Evolutionary conservation across 1,284 basidiomycete species (phyloP).

Genomic region (Ustilago cynodontis): DNA sequence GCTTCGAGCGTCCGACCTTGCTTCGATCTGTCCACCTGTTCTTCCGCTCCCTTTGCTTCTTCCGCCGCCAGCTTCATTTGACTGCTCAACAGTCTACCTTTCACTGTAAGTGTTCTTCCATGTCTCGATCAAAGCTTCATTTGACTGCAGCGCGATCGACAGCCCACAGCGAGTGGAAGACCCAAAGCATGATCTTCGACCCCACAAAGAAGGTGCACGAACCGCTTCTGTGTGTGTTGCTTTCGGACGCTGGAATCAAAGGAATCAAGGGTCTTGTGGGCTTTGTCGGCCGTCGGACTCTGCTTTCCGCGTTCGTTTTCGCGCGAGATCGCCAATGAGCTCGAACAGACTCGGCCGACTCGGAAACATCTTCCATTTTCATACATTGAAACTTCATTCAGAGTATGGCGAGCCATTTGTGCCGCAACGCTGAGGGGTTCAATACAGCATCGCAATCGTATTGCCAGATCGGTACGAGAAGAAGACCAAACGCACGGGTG

Average conservation of each 20-base stretch:
- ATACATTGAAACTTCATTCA: too few species aligned
- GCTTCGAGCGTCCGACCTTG: neutral
- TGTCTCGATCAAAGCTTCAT: neutral
- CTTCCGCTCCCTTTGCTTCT: neutral
- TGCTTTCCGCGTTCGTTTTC: neutral
- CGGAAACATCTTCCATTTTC: neutral
- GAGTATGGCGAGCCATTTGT: neutral
- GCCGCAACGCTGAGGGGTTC: neutral
- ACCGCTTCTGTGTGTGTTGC: neutral
- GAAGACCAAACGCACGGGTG: too few species aligned
- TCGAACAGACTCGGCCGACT: conserved; percentile 22
- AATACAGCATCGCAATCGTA: too few species aligned
- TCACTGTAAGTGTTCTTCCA: neutral
- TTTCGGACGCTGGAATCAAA: conserved; percentile 3
- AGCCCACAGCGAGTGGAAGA: too few species aligned
- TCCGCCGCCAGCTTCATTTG: neutral
- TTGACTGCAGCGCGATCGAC: neutral
- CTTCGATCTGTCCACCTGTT: neutral
- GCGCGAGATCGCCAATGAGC: conserved; percentile 18
- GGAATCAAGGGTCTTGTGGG: conserved; percentile 22
- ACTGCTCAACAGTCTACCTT: neutral
- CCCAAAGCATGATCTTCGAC: neutral
- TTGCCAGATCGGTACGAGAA: too few species aligned
- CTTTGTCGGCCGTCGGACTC: conserved; percentile 45
- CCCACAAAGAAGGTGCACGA: neutral